Conservation (phyloP, 805 yeast species). For the Lipomyces yamanashiensis region DNA sequence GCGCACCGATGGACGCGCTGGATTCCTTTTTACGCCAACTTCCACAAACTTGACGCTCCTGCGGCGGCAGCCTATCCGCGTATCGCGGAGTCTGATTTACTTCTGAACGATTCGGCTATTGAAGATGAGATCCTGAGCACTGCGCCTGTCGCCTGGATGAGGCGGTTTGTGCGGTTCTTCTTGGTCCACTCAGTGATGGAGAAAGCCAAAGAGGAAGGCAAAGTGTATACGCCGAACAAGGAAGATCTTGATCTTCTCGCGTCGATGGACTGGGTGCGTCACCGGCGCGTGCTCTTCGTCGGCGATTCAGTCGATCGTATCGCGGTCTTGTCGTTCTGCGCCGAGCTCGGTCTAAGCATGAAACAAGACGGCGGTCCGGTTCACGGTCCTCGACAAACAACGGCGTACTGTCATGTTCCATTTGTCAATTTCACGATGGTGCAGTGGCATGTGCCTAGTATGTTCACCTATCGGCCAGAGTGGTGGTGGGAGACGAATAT, state of each 20-base stretch:
- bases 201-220: neutral
- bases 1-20: slow-evolving; percentile 6
- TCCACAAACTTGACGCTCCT: slow-evolving; percentile 9
- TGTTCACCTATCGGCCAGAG: slow-evolving; percentile 28
- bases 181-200: neutral
- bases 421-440: slow-evolving; percentile 25
- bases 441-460: slow-evolving; percentile 33
- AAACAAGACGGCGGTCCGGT: slow-evolving; percentile 13
- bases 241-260: neutral
- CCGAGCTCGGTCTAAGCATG: slow-evolving; percentile 12
- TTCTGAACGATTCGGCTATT: neutral
- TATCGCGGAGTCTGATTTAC: neutral
- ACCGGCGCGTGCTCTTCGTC: slow-evolving; percentile 26
- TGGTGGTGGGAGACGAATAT: slow-evolving; percentile 34
- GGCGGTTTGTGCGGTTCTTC: neutral
- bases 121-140: neutral
- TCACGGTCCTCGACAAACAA: slow-evolving; percentile 12
- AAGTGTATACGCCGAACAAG: neutral
- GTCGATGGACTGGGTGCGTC: slow-evolving; percentile 18
- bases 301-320: slow-evolving; percentile 34
- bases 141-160: slow-evolving; percentile 25
- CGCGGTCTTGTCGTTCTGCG: slow-evolving; percentile 14
- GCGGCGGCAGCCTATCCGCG: slow-evolving; percentile 20
- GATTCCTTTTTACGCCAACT: slow-evolving; percentile 18
- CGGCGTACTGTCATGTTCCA: slow-evolving; percentile 29